Evolutionary conservation across 2,329 filamentous ascomycete species (phyloP).

Genomic region (Thelonectria rubi): DNA sequence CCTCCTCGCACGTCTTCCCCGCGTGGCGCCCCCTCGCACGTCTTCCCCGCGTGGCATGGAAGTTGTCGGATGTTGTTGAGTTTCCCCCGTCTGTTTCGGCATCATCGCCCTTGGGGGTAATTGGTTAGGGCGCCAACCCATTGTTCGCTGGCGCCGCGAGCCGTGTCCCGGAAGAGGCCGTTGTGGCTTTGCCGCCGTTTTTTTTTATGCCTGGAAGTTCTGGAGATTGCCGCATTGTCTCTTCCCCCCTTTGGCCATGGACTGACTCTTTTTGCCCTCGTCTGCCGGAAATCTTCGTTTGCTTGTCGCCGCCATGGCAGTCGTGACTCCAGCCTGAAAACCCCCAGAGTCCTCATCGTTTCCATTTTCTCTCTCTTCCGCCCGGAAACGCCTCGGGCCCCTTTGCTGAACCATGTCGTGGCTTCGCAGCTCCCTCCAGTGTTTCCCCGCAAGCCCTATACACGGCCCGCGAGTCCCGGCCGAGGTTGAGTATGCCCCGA

Average conservation of each 20-base stretch:
- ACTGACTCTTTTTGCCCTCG: too few relatives aligned
- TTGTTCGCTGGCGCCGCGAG: not conserved
- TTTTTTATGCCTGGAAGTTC: too few relatives aligned
- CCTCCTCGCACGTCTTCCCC: not conserved
- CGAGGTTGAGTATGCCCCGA: slow-evolving; percentile 10
- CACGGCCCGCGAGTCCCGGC: slow-evolving; percentile 2
- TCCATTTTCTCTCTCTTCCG: not conserved
- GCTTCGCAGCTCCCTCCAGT: slow-evolving; percentile 4
- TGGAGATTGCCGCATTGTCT: too few relatives aligned
- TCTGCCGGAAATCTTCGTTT: too few relatives aligned
- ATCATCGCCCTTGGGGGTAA: slow-evolving; percentile 2
- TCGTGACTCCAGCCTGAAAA: too few relatives aligned
- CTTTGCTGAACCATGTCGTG: slow-evolving; percentile 3
- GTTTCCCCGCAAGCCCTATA: slow-evolving; percentile 6
- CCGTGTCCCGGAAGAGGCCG: slow-evolving; percentile 9
- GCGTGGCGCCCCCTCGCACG: too few relatives aligned
- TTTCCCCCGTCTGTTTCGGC: slow-evolving; percentile 10
- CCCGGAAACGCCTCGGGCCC: not conserved
- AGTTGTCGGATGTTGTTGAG: slow-evolving; percentile 16
- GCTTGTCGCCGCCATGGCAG: too few relatives aligned
- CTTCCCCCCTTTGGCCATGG: too few relatives aligned
- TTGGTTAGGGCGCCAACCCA: slow-evolving; percentile 3
- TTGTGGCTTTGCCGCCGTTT: slow-evolving; percentile 14
- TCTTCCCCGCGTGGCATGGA: not conserved
- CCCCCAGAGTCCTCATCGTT: too few relatives aligned